Percentiles rank a stretch among this genome's conserved stretches.
These are phyloP conservation scores for Gynostemma pentaphyllum DNA, from an alignment of 306 rosid species.

Conservation along the genomic window DNA sequence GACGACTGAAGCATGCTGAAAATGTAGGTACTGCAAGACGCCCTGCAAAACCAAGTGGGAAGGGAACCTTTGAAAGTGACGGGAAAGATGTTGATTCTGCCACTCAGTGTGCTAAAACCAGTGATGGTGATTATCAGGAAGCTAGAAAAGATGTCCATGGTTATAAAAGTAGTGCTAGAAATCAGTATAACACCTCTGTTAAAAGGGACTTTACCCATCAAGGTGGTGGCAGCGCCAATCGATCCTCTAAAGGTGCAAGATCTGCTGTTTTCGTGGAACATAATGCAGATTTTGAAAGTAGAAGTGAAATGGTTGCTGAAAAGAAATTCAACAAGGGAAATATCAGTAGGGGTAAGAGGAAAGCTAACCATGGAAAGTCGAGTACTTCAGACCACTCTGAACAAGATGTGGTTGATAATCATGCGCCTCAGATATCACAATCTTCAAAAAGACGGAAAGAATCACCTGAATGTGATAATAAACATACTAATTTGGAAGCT, in stretches of 20 bases:
- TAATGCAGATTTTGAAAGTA: constrained; percentile 13
- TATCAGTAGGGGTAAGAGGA: constrained; percentile 30
- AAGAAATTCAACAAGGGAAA: constrained; percentile 28
- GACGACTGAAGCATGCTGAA: constrained; percentile 22
- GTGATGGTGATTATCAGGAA: constrained; percentile 14
- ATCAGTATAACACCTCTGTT: constrained; percentile 15
- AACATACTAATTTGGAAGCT: constrained; percentile 21
- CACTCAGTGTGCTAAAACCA: constrained; percentile 21
- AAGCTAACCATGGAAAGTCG: constrained; percentile 24
- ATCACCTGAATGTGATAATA: constrained; percentile 26
- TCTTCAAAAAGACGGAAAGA: constrained; percentile 23
- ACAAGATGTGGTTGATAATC: constrained; percentile 23
- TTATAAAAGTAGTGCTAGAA: constrained; percentile 19
- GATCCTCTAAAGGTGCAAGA: constrained; percentile 15
- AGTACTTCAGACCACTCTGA: constrained; percentile 19
- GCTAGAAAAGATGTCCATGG: constrained; percentile 18
- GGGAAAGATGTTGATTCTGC: constrained; percentile 20
- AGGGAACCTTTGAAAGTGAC: constrained; percentile 25
- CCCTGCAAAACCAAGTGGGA: constrained; percentile 17
- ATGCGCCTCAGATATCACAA: constrained; percentile 19
- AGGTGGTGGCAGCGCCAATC: constrained; percentile 18
- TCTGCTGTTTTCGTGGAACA: constrained; percentile 15
- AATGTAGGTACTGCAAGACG: constrained; percentile 24
- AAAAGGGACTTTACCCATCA: constrained; percentile 19
- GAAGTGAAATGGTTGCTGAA: constrained; percentile 17